Conservation (phyloP, 257 asterid species). For the Capsicum baccatum region DNA sequence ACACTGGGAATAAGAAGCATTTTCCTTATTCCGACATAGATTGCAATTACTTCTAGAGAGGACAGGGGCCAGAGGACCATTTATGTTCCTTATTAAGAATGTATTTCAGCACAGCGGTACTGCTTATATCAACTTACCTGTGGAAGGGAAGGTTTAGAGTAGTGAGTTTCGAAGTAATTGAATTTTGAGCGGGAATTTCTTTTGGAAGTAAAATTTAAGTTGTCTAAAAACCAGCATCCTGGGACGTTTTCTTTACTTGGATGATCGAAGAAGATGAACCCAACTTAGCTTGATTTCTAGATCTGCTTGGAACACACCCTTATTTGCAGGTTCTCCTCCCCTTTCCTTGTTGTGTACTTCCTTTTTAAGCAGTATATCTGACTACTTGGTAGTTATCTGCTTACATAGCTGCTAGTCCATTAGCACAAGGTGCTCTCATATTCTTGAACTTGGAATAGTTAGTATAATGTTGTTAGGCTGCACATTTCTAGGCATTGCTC, state of each 20-base stretch:
- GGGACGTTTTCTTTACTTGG: background rate
- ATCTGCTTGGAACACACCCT: constrained; percentile 11
- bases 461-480: background rate
- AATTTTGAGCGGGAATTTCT: background rate
- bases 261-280: background rate
- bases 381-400: constrained; percentile 9
- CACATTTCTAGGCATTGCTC: constrained; percentile 10
- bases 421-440: constrained; percentile 16
- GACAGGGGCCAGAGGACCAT: background rate
- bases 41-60: background rate
- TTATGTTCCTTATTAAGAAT: background rate
- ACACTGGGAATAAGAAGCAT: background rate
- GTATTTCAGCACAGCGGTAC: background rate
- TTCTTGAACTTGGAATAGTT: constrained; percentile 7
- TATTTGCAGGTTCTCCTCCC: constrained; percentile 8
- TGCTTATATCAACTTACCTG: constrained; percentile 19
- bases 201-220: background rate
- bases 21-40: background rate
- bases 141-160: constrained; percentile 4
- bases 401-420: background rate
- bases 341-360: constrained; percentile 3
- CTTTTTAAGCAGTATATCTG: background rate
- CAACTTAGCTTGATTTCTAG: background rate
- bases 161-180: background rate
- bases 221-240: constrained; percentile 2